Evolutionary conservation across 257 asterid genomes (phyloP), one percentile per base, ranked within the genome.

Genomic region (Nicotiana otophora): DNA sequence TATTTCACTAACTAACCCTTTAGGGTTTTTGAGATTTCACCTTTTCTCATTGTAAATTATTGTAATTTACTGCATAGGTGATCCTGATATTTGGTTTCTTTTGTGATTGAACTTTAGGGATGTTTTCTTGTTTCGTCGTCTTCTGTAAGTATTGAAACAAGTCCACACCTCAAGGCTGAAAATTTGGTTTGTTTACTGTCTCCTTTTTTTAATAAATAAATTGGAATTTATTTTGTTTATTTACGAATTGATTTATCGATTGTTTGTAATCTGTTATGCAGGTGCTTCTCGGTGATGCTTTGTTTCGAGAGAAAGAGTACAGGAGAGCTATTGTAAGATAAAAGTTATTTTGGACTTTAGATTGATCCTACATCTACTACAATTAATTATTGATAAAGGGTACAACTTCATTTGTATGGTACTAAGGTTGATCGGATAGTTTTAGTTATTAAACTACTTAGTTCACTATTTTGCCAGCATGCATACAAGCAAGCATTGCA

Each of bases 221-320:
- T 57, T 85, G 28, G 67, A 15, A 55, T 85, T 54, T 16, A 3
- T 42, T 80, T 82, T 53, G 58, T 14, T 14, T 53, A 53, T 53
- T 53, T 53, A 53, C 58, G 17, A 11, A 53, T 53, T 53, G 64
- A 51, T 28, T 75, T 53, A 14, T 53, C 12, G 16, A 12, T 74
- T 23, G 26, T 26, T 57, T 81, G 26, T 54, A 66, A 57, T 10
- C 31, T 77, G 23, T 46, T 42, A 55, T 80, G 26, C 93, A 96
- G 98, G 96, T 93, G 84, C 91, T 93, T 61, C 92, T 89, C 80
- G 99, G 98, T 0, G 98, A 96, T 81, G 89, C 98, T 23, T 89
- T 91, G 39, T 88, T 94, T 67, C 90, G 88, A 51, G 98, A 91
- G 62, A 94, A 88, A 85, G 98, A 96, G 87, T 86, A 91, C 83